These are phyloP conservation scores for Globisporangium nagaii DNA, from an alignment of 352 stramenopile genomes.

Conservation along the genomic window DNA sequence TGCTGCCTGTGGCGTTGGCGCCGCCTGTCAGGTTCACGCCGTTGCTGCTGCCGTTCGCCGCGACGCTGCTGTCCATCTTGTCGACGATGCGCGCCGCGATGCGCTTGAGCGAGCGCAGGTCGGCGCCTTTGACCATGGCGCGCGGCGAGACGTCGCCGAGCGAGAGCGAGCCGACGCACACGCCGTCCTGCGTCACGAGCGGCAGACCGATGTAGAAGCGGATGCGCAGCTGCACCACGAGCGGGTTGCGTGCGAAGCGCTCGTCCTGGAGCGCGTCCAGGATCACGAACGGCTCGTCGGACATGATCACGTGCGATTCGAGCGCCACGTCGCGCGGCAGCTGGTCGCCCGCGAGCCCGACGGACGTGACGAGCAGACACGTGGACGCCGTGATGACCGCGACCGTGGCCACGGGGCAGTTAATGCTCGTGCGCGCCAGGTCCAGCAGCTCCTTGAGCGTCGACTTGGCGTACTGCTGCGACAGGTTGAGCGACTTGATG, in stretches of 20 bases:
- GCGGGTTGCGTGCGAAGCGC: conserved; percentile 70
- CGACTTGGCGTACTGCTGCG: conserved; percentile 70
- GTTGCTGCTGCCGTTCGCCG: conserved; percentile 8
- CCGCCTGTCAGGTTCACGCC: not conserved
- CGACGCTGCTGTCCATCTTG: conserved; percentile 66
- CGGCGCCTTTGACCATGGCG: conserved; percentile 53
- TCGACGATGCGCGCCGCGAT: conserved; percentile 64
- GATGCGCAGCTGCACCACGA: conserved; percentile 64
- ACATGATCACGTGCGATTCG: conserved; percentile 77
- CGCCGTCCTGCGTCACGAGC: conserved; percentile 60
- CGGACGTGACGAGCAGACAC: conserved; percentile 70
- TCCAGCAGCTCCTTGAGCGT: conserved; percentile 69
- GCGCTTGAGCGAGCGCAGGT: conserved; percentile 62
- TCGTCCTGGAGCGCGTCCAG: conserved; percentile 74
- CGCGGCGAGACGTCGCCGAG: conserved; percentile 62
- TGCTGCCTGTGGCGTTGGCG: not conserved
- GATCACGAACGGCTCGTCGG: conserved; percentile 55
- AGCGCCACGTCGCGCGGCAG: conserved; percentile 70
- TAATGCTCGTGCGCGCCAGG: conserved; percentile 58
- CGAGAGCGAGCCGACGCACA: conserved; percentile 67
- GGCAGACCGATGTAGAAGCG: conserved; percentile 77
- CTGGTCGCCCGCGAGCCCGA: conserved; percentile 71
- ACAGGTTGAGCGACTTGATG: conserved; percentile 69
- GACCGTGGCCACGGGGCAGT: conserved; percentile 65
- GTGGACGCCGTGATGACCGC: conserved; percentile 65